A percentile compares a stretch with the other conserved stretches of the same genome.
phyloP scores from a whole-genome alignment of 2,329 filamentous ascomycete species.

The Cryphonectria parasitica region DNA sequence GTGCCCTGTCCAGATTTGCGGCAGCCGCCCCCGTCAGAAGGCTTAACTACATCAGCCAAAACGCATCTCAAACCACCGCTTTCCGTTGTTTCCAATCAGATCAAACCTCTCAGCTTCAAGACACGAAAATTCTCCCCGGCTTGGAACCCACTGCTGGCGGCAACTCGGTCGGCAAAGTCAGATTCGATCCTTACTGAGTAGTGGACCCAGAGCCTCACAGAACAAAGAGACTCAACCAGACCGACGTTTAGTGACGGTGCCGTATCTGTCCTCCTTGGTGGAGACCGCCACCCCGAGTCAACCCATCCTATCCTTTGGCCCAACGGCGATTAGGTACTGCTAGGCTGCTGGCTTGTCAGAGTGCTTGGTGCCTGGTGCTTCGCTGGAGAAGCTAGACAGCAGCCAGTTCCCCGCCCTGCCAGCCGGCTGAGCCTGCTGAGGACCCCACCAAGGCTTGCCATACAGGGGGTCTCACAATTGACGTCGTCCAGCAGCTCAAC shows the following conservation, averaged over 20 bases:
- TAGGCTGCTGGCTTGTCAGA: neutral
- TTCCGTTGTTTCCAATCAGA: neutral
- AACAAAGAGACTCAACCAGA: neutral
- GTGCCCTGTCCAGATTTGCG: neutral
- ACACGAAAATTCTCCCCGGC: neutral
- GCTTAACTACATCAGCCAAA: conserved; percentile 2
- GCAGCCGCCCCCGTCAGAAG: conserved; percentile 2
- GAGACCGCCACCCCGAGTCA: neutral
- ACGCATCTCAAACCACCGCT: conserved; percentile 9
- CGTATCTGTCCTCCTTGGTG: neutral
- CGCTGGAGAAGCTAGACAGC: conserved; percentile 15
- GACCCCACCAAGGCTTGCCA: conserved; percentile 24
- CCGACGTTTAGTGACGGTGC: neutral
- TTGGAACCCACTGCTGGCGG: neutral
- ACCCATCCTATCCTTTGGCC: neutral
- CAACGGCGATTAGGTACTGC: neutral
- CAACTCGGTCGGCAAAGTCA: neutral
- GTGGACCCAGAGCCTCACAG: neutral
- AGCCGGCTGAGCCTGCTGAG: conserved; percentile 12
- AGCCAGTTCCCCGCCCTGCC: neutral
- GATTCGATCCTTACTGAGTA: neutral
- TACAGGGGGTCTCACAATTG: neutral
- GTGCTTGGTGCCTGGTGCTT: neutral
- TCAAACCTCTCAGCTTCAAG: neutral
- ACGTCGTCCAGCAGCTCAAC: neutral